These are phyloP conservation scores for Nakazawaea ernobii DNA, from an alignment of 805 yeast species.

Conservation along the genomic window DNA sequence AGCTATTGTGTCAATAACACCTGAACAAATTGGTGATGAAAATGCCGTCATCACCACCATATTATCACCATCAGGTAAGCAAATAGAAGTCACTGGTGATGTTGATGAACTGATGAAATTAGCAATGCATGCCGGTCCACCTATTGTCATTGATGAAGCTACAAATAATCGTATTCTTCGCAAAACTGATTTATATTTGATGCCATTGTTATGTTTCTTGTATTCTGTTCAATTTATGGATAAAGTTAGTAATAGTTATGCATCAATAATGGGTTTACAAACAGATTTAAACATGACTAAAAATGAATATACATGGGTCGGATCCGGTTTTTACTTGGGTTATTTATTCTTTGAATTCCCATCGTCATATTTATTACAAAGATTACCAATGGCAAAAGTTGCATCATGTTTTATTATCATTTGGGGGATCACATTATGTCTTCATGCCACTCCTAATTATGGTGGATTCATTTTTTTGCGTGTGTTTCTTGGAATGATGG, in stretches of 20 bases:
- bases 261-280: conserved; percentile 31
- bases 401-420: conserved; percentile 38
- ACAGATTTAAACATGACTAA: conserved; percentile 32
- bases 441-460: conserved; percentile 45
- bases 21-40: conserved; percentile 13
- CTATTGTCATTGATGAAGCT: conserved; percentile 17
- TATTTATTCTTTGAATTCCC: conserved; percentile 43
- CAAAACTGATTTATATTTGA: conserved; percentile 30
- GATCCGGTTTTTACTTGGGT: conserved; percentile 39
- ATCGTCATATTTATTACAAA: conserved; percentile 38
- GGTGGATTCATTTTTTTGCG: conserved; percentile 53
- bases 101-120: conserved; percentile 35
- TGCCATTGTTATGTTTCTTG: conserved; percentile 31
- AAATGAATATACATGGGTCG: conserved; percentile 35
- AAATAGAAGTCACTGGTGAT: conserved; percentile 22
- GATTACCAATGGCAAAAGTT: conserved; percentile 47
- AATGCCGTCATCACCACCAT: conserved; percentile 16
- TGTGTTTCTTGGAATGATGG: conserved; percentile 47
- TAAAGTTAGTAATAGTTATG: conserved; percentile 30
- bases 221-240: conserved; percentile 37
- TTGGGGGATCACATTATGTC: conserved; percentile 50
- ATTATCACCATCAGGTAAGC: conserved; percentile 16
- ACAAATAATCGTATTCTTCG: conserved; percentile 27
- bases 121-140: conserved; percentile 20
- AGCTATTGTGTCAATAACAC: conserved; percentile 11